Evolutionary conservation across 2,329 filamentous ascomycete species (phyloP).

Genomic region (Curvularia sp.): DNA sequence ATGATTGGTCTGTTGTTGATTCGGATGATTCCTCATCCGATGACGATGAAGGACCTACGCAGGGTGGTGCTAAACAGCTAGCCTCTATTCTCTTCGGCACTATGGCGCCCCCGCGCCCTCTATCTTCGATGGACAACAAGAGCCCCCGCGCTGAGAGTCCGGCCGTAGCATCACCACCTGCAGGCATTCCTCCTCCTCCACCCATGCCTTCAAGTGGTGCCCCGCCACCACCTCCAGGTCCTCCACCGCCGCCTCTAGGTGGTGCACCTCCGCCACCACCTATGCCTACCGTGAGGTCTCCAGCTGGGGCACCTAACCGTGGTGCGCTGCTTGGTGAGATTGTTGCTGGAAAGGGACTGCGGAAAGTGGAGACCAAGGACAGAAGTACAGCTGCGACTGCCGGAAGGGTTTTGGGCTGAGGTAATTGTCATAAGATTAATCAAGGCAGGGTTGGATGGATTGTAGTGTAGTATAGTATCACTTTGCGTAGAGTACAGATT

Average conservation of each 20-base stretch:
- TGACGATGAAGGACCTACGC: constrained; percentile 77
- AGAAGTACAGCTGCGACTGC: constrained; percentile 74
- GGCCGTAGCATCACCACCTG: constrained; percentile 50
- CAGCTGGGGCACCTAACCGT: constrained; percentile 47
- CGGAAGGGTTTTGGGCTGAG: constrained; percentile 67
- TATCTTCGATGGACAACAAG: constrained; percentile 82
- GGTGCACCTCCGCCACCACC: constrained; percentile 47
- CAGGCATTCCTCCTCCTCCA: constrained; percentile 60
- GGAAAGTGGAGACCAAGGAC: constrained; percentile 90
- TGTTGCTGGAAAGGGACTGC: constrained; percentile 76
- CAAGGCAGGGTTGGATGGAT: not conserved
- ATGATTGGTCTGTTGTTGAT: constrained; percentile 84
- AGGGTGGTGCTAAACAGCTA: constrained; percentile 86
- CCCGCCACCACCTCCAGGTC: constrained; percentile 56
- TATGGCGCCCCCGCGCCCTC: constrained; percentile 89
- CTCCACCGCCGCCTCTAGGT: constrained; percentile 56
- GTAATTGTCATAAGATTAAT: constrained; percentile 1
- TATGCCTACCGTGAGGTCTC: constrained; percentile 53
- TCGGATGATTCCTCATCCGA: constrained; percentile 75
- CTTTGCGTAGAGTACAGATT: constrained; percentile 14
- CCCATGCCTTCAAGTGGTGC: constrained; percentile 55
- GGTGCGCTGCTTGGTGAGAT: constrained; percentile 81
- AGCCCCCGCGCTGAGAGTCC: constrained; percentile 54
- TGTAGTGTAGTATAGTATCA: constrained; percentile 11
- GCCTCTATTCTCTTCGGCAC: constrained; percentile 96